These are phyloP conservation scores for Podospora pseudopauciseta DNA, from an alignment of 495 filamentous ascomycete species.

Conservation along the genomic window DNA sequence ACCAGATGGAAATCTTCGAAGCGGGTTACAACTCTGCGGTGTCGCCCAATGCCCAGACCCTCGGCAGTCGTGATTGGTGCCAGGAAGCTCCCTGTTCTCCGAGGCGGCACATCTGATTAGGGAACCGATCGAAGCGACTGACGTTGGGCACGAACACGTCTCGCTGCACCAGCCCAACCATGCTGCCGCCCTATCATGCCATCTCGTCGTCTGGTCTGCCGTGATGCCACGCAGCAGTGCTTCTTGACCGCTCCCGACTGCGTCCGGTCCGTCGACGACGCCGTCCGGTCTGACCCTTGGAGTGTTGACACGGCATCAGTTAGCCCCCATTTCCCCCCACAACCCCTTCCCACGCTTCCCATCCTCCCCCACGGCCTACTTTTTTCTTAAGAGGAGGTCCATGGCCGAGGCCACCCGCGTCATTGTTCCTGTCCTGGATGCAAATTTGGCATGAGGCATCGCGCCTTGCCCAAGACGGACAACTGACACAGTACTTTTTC, in stretches of 20 bases:
- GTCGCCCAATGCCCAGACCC: slow-evolving; percentile 26
- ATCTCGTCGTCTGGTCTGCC: not conserved
- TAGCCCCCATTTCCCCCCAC: slow-evolving; percentile 8
- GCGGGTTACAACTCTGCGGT: slow-evolving; percentile 18
- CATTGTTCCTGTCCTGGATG: slow-evolving; percentile 5
- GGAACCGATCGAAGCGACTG: slow-evolving; percentile 12
- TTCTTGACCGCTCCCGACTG: slow-evolving; percentile 5
- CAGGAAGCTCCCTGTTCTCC: slow-evolving; percentile 18
- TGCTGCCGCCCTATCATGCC: slow-evolving; percentile 8
- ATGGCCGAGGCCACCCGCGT: slow-evolving; percentile 9
- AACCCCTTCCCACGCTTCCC: slow-evolving; percentile 4
- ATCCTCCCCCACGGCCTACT: not conserved
- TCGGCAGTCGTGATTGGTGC: slow-evolving; percentile 28
- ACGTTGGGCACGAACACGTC: slow-evolving; percentile 30
- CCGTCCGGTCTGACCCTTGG: slow-evolving; percentile 2
- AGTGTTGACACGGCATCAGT: slow-evolving; percentile 14
- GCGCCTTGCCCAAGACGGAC: slow-evolving; percentile 9
- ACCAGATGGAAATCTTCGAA: slow-evolving; percentile 17
- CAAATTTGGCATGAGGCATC: slow-evolving; percentile 17
- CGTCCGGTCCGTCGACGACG: slow-evolving; percentile 1
- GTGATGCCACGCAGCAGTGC: slow-evolving; percentile 18
- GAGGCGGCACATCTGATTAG: slow-evolving; percentile 24
- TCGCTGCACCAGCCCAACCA: slow-evolving; percentile 13
- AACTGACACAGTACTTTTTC: not conserved
- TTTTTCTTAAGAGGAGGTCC: slow-evolving; percentile 14